Evolutionary conservation across 2,329 filamentous ascomycete species (phyloP).

Genomic region (Clonostachys sp.): DNA sequence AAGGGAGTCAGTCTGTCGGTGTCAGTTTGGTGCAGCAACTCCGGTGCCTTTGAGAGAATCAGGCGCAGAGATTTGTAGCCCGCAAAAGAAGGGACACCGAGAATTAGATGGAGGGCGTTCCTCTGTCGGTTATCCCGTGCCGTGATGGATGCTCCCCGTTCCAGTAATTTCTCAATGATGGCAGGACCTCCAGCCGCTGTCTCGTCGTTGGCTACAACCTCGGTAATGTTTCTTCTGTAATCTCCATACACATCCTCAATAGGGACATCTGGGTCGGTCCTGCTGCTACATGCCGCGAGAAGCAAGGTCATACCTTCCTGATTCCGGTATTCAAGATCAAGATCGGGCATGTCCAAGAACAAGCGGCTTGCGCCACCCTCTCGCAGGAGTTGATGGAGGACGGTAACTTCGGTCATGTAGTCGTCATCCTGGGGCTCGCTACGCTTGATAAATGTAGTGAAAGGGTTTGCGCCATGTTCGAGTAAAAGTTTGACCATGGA

Average conservation of each 20-base stretch:
- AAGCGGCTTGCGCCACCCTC: neutral
- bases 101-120: neutral
- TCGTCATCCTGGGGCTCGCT: neutral
- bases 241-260: neutral
- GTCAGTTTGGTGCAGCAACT: neutral
- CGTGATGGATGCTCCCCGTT: neutral
- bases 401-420: neutral
- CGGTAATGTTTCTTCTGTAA: no score
- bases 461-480: neutral
- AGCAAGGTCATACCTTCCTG: neutral
- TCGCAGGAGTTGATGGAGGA: neutral
- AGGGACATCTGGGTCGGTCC: neutral
- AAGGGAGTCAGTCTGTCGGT: neutral
- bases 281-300: neutral
- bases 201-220: neutral
- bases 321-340: neutral
- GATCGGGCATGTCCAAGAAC: neutral
- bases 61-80: no score
- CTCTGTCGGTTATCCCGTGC: neutral
- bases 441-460: neutral
- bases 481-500: neutral
- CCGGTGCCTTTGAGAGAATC: neutral
- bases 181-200: neutral
- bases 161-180: neutral
- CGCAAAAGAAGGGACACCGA: neutral